Percentiles rank a stretch among this genome's conserved stretches.
These are phyloP conservation scores for Harrya chromipes DNA, from an alignment of 768 basidiomycete species.

Conservation along the genomic window DNA sequence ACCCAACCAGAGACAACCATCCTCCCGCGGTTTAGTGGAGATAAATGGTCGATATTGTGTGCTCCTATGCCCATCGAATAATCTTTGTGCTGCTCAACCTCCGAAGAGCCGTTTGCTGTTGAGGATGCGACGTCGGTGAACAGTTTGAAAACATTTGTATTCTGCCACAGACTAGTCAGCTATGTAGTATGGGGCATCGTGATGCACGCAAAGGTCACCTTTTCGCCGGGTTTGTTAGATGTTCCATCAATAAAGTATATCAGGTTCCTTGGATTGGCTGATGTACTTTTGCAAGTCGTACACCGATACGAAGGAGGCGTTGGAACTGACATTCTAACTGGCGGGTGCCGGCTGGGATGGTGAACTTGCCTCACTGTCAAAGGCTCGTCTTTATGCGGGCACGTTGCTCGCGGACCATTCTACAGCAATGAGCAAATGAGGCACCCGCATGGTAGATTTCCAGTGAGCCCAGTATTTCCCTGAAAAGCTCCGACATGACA, in stretches of 20 bases:
- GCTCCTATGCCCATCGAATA: slow-evolving; percentile 38
- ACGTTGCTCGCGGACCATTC: too few species aligned
- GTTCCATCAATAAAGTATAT: slow-evolving; percentile 23
- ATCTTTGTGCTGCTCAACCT: slow-evolving; percentile 24
- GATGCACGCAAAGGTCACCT: slow-evolving; percentile 36
- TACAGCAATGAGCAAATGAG: too few species aligned
- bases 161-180: slow-evolving; percentile 13
- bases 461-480: too few species aligned
- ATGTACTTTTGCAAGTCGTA: too few species aligned
- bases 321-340: too few species aligned
- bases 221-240: slow-evolving; percentile 19
- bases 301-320: too few species aligned
- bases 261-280: slow-evolving; percentile 27
- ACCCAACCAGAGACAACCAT: background rate
- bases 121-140: slow-evolving; percentile 25
- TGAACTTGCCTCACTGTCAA: too few species aligned
- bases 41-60: background rate
- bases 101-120: background rate
- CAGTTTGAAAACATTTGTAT: slow-evolving; percentile 35
- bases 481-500: too few species aligned
- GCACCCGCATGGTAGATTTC: too few species aligned
- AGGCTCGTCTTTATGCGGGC: too few species aligned
- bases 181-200: too few species aligned
- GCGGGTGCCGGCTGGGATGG: too few species aligned
- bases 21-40: background rate